Percentiles rank a stretch among this genome's conserved stretches.
These are phyloP conservation scores for Oryza rufipogon DNA, from an alignment of 176 grass and related monocot species.

Conservation along the genomic window DNA sequence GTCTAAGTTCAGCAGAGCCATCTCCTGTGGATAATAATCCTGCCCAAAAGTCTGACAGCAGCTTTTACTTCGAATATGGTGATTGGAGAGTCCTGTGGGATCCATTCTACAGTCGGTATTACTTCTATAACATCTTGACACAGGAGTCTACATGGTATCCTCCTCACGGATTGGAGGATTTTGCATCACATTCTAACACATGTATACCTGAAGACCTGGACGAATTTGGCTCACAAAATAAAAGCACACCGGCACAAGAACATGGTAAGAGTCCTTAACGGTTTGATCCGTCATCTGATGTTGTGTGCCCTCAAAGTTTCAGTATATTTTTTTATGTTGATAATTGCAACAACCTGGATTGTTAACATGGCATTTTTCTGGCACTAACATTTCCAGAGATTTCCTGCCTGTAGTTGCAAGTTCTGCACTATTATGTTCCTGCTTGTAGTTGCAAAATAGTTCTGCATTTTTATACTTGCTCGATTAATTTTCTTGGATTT, in stretches of 20 bases:
- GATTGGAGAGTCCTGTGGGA: slow-evolving; percentile 84
- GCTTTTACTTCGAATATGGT: slow-evolving; percentile 61
- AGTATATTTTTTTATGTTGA: slow-evolving; percentile 19
- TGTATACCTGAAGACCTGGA: slow-evolving; percentile 32
- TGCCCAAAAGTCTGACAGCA: slow-evolving; percentile 39
- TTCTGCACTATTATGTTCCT: slow-evolving; percentile 9
- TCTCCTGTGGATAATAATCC: slow-evolving; percentile 35
- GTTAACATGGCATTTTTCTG: neutral
- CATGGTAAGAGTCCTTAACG: slow-evolving; percentile 12
- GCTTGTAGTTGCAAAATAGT: slow-evolving; percentile 18
- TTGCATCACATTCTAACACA: slow-evolving; percentile 47
- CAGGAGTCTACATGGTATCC: slow-evolving; percentile 82
- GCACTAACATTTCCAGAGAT: slow-evolving; percentile 12
- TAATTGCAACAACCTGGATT: slow-evolving; percentile 11
- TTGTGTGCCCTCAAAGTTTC: neutral
- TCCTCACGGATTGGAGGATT: slow-evolving; percentile 77
- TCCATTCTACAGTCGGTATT: slow-evolving; percentile 75
- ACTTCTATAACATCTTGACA: slow-evolving; percentile 77
- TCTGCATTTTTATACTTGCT: slow-evolving; percentile 7
- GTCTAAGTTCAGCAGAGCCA: slow-evolving; percentile 39
- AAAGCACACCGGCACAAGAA: slow-evolving; percentile 41
- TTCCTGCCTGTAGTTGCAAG: slow-evolving; percentile 18
- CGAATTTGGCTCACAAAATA: slow-evolving; percentile 39
- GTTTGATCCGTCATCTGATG: slow-evolving; percentile 14
- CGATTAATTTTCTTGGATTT: slow-evolving; percentile 1